Evolutionary conservation across 495 filamentous ascomycete species (phyloP).

Genomic region (Hypoxylon subgilvum): DNA sequence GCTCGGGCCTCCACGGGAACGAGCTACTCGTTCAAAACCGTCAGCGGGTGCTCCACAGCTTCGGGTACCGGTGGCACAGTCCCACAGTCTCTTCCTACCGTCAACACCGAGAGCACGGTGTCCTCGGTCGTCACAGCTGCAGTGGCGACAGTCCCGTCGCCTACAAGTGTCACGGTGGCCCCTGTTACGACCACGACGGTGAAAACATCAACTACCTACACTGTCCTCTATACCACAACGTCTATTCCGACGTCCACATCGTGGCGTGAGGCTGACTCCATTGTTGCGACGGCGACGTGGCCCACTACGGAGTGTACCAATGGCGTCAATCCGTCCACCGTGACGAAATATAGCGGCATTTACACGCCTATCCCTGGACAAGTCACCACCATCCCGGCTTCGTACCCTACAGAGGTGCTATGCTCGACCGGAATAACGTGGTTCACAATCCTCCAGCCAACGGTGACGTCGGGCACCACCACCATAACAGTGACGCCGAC

Average conservation of each 20-base stretch:
- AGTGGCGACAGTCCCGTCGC: conserved; percentile 22
- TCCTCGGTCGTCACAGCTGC: conserved; percentile 1
- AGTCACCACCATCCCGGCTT: conserved; percentile 18
- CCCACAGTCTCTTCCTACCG: conserved; percentile 22
- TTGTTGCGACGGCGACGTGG: conserved; percentile 28
- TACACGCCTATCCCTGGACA: conserved; percentile 33
- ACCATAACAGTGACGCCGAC: conserved; percentile 34
- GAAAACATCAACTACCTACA: background rate
- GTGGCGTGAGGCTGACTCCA: conserved; percentile 4
- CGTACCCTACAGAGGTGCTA: conserved; percentile 27
- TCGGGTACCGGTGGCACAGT: conserved; percentile 18
- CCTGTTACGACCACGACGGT: conserved; percentile 16
- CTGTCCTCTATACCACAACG: background rate
- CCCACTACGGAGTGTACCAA: conserved; percentile 28
- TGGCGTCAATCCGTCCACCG: conserved; percentile 18
- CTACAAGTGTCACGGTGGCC: background rate
- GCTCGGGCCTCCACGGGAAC: conserved; percentile 19
- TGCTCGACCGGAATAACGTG: conserved; percentile 25
- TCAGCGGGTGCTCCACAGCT: conserved; percentile 10
- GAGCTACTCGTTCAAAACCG: conserved; percentile 20
- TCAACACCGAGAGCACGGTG: conserved; percentile 10
- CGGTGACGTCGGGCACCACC: conserved; percentile 21
- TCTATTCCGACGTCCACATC: conserved; percentile 8
- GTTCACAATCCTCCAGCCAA: conserved; percentile 17
- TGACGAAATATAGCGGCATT: conserved; percentile 37